Evolutionary conservation across 768 basidiomycete genomes (phyloP).

Genomic region (Lactarius indigo): DNA sequence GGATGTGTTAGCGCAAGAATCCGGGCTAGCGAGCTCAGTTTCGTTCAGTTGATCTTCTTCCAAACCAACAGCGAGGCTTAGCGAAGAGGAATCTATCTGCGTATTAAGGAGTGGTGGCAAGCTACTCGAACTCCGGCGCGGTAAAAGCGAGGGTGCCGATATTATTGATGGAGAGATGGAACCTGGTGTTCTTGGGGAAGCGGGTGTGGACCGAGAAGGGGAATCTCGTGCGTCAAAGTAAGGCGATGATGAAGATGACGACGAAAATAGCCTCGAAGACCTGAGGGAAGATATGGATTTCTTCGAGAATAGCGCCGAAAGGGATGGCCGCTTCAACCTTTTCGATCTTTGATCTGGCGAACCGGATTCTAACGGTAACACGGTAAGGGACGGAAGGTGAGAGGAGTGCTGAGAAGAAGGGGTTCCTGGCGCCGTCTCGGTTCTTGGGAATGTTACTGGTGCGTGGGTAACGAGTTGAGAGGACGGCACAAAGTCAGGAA

Average conservation of each 20-base stretch:
- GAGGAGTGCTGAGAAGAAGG: conserved; percentile 37
- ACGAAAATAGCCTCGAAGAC: conserved; percentile 32
- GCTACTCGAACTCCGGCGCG: conserved; percentile 45
- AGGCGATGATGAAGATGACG: conserved; percentile 32
- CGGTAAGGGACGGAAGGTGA: conserved; percentile 32
- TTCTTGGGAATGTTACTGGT: conserved; percentile 46
- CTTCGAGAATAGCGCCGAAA: conserved; percentile 66
- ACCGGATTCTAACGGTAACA: conserved; percentile 31
- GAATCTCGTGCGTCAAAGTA: conserved; percentile 39
- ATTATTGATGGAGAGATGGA: conserved; percentile 32
- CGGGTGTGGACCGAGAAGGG: conserved; percentile 13
- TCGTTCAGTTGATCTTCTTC: conserved; percentile 31
- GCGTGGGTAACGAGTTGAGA: conserved; percentile 20
- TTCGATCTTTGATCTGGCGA: conserved; percentile 36
- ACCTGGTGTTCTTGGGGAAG: conserved; percentile 22
- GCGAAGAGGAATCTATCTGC: conserved; percentile 54
- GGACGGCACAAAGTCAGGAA: conserved; percentile 27
- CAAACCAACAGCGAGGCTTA: conserved; percentile 32
- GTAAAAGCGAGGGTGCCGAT: conserved; percentile 44
- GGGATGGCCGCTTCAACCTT: conserved; percentile 61
- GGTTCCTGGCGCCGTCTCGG: conserved; percentile 32
- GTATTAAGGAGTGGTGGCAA: conserved; percentile 59
- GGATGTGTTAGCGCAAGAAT: background rate
- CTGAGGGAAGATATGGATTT: conserved; percentile 50
- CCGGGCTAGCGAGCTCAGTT: background rate